Percentiles rank a stretch among this genome's conserved stretches.
phyloP scores from a whole-genome alignment of 2,329 filamentous ascomycete species.

The Alternaria sp. region DNA sequence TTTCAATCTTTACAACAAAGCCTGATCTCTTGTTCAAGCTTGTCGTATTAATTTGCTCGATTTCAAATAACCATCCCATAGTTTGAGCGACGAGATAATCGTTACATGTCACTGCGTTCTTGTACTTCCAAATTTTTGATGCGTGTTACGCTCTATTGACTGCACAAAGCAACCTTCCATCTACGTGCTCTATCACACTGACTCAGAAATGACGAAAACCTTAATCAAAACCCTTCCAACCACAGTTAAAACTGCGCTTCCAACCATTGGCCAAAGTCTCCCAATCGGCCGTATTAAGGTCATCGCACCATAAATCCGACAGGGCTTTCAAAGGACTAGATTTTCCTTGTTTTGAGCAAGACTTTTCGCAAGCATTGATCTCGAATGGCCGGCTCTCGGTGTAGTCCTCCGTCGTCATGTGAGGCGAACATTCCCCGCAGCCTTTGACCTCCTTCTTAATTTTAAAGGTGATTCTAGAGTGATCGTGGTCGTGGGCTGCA shows the following conservation, averaged over 20 bases:
- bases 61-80: background rate
- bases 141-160: background rate
- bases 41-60: background rate
- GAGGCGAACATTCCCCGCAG: constrained; percentile 16
- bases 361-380: constrained; percentile 8
- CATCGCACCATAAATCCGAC: constrained; percentile 18
- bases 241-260: constrained; percentile 15
- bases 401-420: constrained; percentile 16
- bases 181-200: background rate
- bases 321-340: background rate
- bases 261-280: constrained; percentile 3
- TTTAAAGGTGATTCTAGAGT: constrained; percentile 12
- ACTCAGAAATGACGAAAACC: background rate
- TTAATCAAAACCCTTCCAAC: constrained; percentile 14
- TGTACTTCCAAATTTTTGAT: background rate
- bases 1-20: background rate
- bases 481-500: constrained; percentile 1
- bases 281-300: constrained; percentile 19
- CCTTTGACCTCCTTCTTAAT: constrained; percentile 14
- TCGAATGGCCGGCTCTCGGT: constrained; percentile 13
- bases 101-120: background rate
- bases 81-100: background rate
- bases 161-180: background rate
- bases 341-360: background rate
- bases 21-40: background rate